Percentiles rank a stretch among this genome's conserved stretches.
phyloP scores from a whole-genome alignment of 306 rosid species.

The Medicago ruthenica region DNA sequence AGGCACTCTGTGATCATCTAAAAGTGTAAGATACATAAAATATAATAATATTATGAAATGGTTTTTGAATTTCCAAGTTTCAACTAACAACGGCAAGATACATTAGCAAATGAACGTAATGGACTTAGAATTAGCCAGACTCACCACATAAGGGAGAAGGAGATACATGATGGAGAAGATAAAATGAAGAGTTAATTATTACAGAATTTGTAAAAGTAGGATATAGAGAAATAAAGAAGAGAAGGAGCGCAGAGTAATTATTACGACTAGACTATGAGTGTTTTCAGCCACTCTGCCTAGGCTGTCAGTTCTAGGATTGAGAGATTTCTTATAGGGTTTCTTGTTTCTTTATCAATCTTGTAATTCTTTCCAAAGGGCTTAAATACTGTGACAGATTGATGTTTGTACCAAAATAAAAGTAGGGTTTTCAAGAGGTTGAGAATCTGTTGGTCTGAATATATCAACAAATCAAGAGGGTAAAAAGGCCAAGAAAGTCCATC shows the following conservation, averaged over 20 bases:
- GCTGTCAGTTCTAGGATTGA: constrained; percentile 8
- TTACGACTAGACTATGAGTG: neutral
- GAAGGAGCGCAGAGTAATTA: neutral
- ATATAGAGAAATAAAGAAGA: neutral
- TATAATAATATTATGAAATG: constrained; percentile 5
- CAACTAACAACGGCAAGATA: neutral
- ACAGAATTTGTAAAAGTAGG: neutral
- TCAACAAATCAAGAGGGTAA: constrained; percentile 8
- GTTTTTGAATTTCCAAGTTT: neutral
- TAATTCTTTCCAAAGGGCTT: neutral
- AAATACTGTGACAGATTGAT: neutral
- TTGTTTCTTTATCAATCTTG: neutral
- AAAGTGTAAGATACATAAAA: neutral
- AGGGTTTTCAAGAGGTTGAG: neutral
- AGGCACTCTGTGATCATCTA: neutral
- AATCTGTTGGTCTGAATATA: neutral
- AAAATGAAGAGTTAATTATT: constrained; percentile 4
- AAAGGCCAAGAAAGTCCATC: constrained; percentile 23
- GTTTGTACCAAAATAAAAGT: constrained; percentile 3
- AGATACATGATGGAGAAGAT: neutral
- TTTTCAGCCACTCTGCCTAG: constrained; percentile 1
- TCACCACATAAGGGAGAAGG: neutral
- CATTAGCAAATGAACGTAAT: neutral
- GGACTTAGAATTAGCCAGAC: neutral
- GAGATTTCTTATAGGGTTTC: constrained; percentile 16